Conservation (phyloP, 495 filamentous ascomycete genomes). For the Neurospora terricola region DNA sequence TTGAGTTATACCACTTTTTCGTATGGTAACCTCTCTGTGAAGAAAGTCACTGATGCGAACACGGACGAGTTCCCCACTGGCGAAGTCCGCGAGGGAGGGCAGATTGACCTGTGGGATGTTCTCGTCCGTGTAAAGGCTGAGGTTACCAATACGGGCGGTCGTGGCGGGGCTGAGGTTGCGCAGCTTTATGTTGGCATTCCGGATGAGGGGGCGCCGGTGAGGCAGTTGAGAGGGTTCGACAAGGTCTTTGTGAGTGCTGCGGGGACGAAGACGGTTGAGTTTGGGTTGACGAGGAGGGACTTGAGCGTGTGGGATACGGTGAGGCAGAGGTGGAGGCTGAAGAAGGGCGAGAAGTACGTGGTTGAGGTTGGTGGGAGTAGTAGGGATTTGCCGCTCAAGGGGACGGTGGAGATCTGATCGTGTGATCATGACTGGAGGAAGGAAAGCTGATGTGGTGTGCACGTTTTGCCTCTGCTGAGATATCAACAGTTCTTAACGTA, state of each 20-base stretch:
- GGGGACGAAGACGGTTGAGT: slow-evolving; percentile 32
- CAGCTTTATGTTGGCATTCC: slow-evolving; percentile 58
- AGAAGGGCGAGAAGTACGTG: slow-evolving; percentile 29
- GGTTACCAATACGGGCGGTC: slow-evolving; percentile 47
- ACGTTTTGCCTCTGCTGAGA: not conserved
- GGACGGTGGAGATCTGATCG: slow-evolving; percentile 16
- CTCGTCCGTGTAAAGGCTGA: slow-evolving; percentile 41
- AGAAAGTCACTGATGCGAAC: slow-evolving; percentile 10
- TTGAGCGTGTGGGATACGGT: slow-evolving; percentile 56
- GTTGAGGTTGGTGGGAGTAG: slow-evolving; percentile 54
- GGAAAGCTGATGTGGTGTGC: not conserved
- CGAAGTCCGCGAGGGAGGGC: slow-evolving; percentile 44
- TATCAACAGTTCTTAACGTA: not conserved
- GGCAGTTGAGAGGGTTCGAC: slow-evolving; percentile 57
- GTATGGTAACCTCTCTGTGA: slow-evolving; percentile 33
- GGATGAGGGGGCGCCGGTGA: slow-evolving; percentile 28
- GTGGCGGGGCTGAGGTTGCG: slow-evolving; percentile 44
- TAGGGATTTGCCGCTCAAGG: slow-evolving; percentile 49
- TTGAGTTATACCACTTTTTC: slow-evolving; percentile 59
- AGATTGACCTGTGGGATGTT: slow-evolving; percentile 47
- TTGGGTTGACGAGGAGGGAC: slow-evolving; percentile 54
- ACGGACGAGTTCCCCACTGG: slow-evolving; percentile 28
- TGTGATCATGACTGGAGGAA: not conserved
- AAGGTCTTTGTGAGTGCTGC: slow-evolving; percentile 44
- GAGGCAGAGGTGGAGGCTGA: slow-evolving; percentile 50